Percentiles rank a stretch among this genome's conserved stretches.
These are phyloP conservation scores for Aspergillus steynii DNA, from an alignment of 495 filamentous ascomycete species.

Conservation along the genomic window DNA sequence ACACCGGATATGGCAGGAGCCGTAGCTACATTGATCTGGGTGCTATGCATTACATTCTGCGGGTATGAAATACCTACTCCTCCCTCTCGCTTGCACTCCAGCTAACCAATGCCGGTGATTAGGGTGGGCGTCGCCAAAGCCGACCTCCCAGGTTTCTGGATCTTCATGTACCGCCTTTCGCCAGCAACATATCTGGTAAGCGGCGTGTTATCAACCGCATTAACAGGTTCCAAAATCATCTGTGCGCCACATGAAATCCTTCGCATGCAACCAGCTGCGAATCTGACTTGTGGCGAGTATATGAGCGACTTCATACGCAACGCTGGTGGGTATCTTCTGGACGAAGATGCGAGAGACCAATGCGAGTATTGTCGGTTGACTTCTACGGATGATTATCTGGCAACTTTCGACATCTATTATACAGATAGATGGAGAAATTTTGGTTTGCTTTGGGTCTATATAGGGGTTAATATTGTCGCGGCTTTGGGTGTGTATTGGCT, in stretches of 20 bases:
- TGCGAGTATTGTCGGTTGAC: constrained; percentile 60
- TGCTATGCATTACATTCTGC: constrained; percentile 51
- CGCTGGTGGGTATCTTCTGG: constrained; percentile 52
- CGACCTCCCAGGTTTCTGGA: constrained; percentile 66
- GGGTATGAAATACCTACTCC: constrained; percentile 17
- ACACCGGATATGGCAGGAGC: constrained; percentile 49
- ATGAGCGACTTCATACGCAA: constrained; percentile 45
- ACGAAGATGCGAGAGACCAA: constrained; percentile 37
- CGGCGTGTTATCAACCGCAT: constrained; percentile 40
- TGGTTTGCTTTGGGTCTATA: constrained; percentile 57
- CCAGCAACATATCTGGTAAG: constrained; percentile 53
- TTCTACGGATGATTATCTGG: constrained; percentile 13
- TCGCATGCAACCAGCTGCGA: constrained; percentile 47
- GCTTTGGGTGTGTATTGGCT: constrained; percentile 70
- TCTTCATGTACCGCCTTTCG: constrained; percentile 56
- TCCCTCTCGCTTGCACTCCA: too few species aligned
- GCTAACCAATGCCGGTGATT: too few species aligned
- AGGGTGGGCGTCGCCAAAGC: constrained; percentile 57
- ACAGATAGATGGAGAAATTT: constrained; percentile 63
- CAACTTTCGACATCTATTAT: constrained; percentile 43
- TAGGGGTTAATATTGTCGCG: constrained; percentile 63
- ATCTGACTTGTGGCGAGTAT: constrained; percentile 55
- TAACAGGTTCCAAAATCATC: constrained; percentile 30
- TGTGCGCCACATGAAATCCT: constrained; percentile 40
- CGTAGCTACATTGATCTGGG: not conserved